phyloP scores from a whole-genome alignment of 2,329 filamentous ascomycete genomes.

The Thermomyces lanuginosus region DNA sequence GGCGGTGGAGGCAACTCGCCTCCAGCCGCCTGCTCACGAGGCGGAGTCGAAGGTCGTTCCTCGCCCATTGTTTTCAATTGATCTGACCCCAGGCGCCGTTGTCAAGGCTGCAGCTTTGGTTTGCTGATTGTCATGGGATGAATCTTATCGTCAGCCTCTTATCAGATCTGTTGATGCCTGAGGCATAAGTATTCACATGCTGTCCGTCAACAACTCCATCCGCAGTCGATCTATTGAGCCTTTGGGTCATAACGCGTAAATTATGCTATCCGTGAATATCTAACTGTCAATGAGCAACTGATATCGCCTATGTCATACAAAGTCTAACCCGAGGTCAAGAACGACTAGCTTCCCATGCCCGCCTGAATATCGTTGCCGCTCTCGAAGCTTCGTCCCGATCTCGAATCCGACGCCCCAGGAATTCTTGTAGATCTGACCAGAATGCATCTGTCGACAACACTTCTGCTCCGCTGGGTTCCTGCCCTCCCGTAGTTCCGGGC shows the following conservation, averaged over 20 bases:
- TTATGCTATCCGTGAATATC: too few relatives aligned
- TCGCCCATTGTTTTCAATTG: slow-evolving; percentile 2
- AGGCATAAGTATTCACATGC: too few relatives aligned
- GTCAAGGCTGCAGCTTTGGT: too few relatives aligned
- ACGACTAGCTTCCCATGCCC: slow-evolving; percentile 52
- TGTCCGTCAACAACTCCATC: too few relatives aligned
- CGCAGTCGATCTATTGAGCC: too few relatives aligned
- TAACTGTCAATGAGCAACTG: too few relatives aligned
- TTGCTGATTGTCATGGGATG: background rate
- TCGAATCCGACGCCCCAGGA: slow-evolving; percentile 61
- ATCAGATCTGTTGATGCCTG: too few relatives aligned
- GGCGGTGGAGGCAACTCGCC: slow-evolving; percentile 26
- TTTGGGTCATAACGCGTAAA: too few relatives aligned
- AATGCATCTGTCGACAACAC: slow-evolving; percentile 58
- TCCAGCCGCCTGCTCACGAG: slow-evolving; percentile 2
- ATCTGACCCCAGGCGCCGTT: background rate
- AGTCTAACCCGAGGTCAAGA: too few relatives aligned
- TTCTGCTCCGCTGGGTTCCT: slow-evolving; percentile 40
- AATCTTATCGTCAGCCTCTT: too few relatives aligned
- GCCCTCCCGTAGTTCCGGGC: slow-evolving; percentile 27
- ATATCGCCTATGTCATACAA: too few relatives aligned
- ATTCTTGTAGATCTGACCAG: slow-evolving; percentile 72
- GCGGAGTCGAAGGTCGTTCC: slow-evolving; percentile 6
- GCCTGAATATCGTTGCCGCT: slow-evolving; percentile 51
- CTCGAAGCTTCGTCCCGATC: slow-evolving; percentile 50